phyloP scores from a whole-genome alignment of 2,329 filamentous ascomycete species.

The Cladophialophora immunda region DNA sequence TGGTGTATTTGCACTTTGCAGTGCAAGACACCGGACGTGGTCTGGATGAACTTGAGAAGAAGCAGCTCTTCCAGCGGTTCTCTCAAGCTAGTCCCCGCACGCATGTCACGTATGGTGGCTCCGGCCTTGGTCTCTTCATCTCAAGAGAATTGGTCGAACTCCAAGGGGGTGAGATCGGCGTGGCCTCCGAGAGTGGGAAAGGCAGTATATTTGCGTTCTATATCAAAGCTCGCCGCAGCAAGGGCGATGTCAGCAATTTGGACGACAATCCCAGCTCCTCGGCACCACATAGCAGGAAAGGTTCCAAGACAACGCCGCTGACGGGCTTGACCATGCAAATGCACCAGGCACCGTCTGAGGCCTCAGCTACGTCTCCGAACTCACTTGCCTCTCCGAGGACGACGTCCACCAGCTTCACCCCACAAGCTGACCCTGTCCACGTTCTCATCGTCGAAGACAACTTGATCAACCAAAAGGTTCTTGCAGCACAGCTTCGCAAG shows the following conservation, averaged over 20 bases:
- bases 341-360: not conserved
- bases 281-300: slow-evolving; percentile 24
- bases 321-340: slow-evolving; percentile 17
- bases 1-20: slow-evolving; percentile 73
- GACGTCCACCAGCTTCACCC: not conserved
- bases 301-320: slow-evolving; percentile 20
- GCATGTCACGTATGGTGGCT: slow-evolving; percentile 81
- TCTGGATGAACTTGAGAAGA: slow-evolving; percentile 74
- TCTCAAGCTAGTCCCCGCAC: slow-evolving; percentile 79
- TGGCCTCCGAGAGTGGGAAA: slow-evolving; percentile 64
- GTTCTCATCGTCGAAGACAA: slow-evolving; percentile 57
- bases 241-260: slow-evolving; percentile 11
- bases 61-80: slow-evolving; percentile 79
- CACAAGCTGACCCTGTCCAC: slow-evolving; percentile 18
- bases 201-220: slow-evolving; percentile 69
- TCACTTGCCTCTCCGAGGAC: not conserved
- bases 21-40: slow-evolving; percentile 82
- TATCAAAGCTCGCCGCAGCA: slow-evolving; percentile 55
- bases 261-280: slow-evolving; percentile 22
- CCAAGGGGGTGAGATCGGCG: slow-evolving; percentile 81
- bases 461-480: slow-evolving; percentile 52
- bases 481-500: slow-evolving; percentile 49
- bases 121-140: slow-evolving; percentile 81
- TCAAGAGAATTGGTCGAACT: slow-evolving; percentile 80
- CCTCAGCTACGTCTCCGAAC: not conserved